Evolutionary conservation across 2,329 filamentous ascomycete genomes (phyloP), one percentile per base, ranked within the genome.

Genomic region (Macrophomina pseudophaseolina): DNA sequence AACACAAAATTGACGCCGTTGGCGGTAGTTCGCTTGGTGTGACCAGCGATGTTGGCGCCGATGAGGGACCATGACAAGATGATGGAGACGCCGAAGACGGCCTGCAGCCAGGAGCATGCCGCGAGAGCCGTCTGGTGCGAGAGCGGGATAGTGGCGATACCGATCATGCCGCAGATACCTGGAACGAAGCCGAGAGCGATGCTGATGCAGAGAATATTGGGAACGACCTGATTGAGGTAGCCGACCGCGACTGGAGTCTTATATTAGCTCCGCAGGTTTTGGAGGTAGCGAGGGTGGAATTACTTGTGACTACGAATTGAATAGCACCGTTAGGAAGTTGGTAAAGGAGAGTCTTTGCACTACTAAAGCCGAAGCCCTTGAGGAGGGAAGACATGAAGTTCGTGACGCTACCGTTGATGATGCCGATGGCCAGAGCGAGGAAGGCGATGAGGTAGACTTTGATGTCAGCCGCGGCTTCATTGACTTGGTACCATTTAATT

Each of bases 341-440:
- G 18, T 51, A 51, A 23, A 51, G 48, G 48, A 56, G 53, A 1
- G 53, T 40, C 35, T 40, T 56, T 11, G 18, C 33, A 35, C 35
- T 40, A 23, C 35, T 28, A 69, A 80, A 80, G 1, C 78, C 79
- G 64, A 78, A 83, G 2, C 81, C 81, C 62, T 80, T 79, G 65
- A 83, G 81, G 4, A 83, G 68, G 0, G 80, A 74, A 0, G 81
- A 83, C 28, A 80, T 72, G 68, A 85, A 85, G 64, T 84, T 85
- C 69, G 49, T 83, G 0, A 85, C 80, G 5, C 82, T 80, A 14
- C 82, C 83, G 62, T 85, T 85, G 40, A 84, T 74, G 2, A 85
- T 77, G 5, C 82, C 82, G 51, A 80, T 79, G 9, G 74, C 75
- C 0, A 84, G 75, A 0, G 77, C 81, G 56, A 81, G 79, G 7